Evolutionary conservation across 768 basidiomycete genomes (phyloP).

Genomic region (Tylopilus subfusipes): DNA sequence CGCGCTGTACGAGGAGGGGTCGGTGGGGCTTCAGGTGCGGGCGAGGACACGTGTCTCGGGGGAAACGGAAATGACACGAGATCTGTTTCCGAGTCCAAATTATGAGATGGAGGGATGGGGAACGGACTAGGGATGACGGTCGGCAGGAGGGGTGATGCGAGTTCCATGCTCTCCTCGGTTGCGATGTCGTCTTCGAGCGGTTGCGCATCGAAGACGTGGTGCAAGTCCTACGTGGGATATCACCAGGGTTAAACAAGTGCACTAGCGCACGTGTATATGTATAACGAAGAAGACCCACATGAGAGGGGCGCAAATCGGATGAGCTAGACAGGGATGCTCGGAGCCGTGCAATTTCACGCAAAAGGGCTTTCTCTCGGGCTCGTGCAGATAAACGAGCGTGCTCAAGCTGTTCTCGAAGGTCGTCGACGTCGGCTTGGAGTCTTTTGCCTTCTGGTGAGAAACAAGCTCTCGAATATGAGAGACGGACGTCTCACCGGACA

Average conservation of each 20-base stretch:
- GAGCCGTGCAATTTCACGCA: constrained; percentile 29
- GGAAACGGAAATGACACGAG: constrained; percentile 20
- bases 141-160: constrained; percentile 48
- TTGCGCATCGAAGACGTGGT: constrained; percentile 9
- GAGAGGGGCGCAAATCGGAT: not conserved
- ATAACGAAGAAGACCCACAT: constrained; percentile 1
- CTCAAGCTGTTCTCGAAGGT: constrained; percentile 32
- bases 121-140: constrained; percentile 20
- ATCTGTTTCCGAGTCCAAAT: constrained; percentile 6
- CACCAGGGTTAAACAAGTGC: not conserved
- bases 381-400: constrained; percentile 19
- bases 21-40: not conserved
- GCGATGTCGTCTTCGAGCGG: constrained; percentile 34
- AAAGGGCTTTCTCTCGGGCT: constrained; percentile 33
- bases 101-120: not conserved
- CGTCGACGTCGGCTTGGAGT: constrained; percentile 27
- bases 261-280: not conserved
- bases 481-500: constrained; percentile 25
- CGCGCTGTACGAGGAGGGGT: not conserved
- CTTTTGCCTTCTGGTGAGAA: constrained; percentile 16
- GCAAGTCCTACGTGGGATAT: constrained; percentile 3
- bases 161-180: constrained; percentile 48
- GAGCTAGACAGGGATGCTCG: constrained; percentile 2
- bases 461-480: not conserved
- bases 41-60: constrained; percentile 20